phyloP scores from a whole-genome alignment of 768 basidiomycete species.

The Royoungia palumana region DNA sequence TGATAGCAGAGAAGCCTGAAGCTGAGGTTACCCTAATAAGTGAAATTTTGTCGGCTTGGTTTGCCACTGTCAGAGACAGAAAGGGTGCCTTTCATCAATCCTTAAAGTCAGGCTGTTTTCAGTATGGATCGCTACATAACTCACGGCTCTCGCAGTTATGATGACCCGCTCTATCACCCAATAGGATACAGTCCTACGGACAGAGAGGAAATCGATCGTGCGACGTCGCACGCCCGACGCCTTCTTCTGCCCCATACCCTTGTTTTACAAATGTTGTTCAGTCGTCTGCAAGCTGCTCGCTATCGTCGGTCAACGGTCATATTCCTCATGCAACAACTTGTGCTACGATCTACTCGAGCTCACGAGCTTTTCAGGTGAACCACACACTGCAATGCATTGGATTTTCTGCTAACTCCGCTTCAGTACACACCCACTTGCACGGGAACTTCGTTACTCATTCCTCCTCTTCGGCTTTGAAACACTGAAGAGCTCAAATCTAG shows the following conservation, averaged over 20 bases:
- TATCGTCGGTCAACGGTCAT: conserved; percentile 84
- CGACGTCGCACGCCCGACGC: conserved; percentile 63
- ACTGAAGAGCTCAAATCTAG: conserved; percentile 82
- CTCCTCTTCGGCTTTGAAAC: conserved; percentile 92
- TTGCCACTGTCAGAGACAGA: conserved; percentile 68
- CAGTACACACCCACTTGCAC: conserved; percentile 89
- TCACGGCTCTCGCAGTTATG: conserved; percentile 52
- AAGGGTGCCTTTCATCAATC: conserved; percentile 81
- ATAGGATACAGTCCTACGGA: conserved; percentile 90
- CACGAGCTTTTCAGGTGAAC: conserved; percentile 71
- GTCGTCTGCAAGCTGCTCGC: conserved; percentile 89
- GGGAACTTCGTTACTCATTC: conserved; percentile 88
- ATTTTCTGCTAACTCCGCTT: neutral
- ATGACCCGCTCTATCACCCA: conserved; percentile 84
- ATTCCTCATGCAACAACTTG: conserved; percentile 79
- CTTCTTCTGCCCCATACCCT: conserved; percentile 80
- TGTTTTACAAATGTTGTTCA: conserved; percentile 84
- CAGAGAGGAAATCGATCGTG: conserved; percentile 76
- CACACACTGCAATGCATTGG: neutral
- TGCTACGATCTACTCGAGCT: conserved; percentile 74
- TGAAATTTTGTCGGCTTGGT: conserved; percentile 87
- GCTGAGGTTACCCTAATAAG: conserved; percentile 81
- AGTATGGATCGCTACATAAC: neutral
- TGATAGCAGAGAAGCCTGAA: conserved; percentile 80
- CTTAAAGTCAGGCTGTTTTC: conserved; percentile 61